phyloP scores from a whole-genome alignment of 2,329 filamentous ascomycete species.

The Exophiala sp. region DNA sequence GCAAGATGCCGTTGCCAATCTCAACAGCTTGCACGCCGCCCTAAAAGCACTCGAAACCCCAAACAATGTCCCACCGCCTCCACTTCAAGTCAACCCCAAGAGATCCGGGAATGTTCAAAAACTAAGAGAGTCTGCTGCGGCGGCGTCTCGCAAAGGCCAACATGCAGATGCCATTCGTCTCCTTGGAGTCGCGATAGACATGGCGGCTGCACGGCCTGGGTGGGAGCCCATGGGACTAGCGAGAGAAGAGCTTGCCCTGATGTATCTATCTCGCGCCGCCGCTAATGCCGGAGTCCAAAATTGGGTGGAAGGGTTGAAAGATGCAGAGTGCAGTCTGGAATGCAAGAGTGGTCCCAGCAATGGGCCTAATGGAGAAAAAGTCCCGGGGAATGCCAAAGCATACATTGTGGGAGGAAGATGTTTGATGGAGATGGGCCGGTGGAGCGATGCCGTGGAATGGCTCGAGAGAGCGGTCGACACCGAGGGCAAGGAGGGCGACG shows the following conservation, averaged over 20 bases:
- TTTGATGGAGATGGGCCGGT: slow-evolving; percentile 80
- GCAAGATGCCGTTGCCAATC: slow-evolving; percentile 59
- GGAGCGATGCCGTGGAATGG: slow-evolving; percentile 77
- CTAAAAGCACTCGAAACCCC: slow-evolving; percentile 62
- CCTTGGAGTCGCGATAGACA: slow-evolving; percentile 81
- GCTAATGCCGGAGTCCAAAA: slow-evolving; percentile 74
- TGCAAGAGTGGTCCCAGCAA: slow-evolving; percentile 50
- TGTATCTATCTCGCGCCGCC: slow-evolving; percentile 85
- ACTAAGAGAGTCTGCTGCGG: slow-evolving; percentile 81
- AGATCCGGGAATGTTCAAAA: slow-evolving; percentile 82
- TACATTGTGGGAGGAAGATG: slow-evolving; percentile 88
- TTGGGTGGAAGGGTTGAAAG: slow-evolving; percentile 81
- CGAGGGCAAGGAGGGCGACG: slow-evolving; percentile 56
- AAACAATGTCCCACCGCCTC: slow-evolving; percentile 68
- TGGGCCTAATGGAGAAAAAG: slow-evolving; percentile 26
- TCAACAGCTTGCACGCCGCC: slow-evolving; percentile 72
- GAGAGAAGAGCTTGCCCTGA: slow-evolving; percentile 70
- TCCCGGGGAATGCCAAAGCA: slow-evolving; percentile 78
- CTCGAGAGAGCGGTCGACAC: slow-evolving; percentile 72
- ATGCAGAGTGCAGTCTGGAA: slow-evolving; percentile 84
- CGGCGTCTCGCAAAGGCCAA: slow-evolving; percentile 69
- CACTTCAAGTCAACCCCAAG: slow-evolving; percentile 87
- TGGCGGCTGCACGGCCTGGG: slow-evolving; percentile 72
- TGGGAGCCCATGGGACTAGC: slow-evolving; percentile 87
- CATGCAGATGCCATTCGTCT: slow-evolving; percentile 70